These are phyloP conservation scores for Ambrosia artemisiifolia DNA, from an alignment of 129 eudicot species.

Conservation along the genomic window DNA sequence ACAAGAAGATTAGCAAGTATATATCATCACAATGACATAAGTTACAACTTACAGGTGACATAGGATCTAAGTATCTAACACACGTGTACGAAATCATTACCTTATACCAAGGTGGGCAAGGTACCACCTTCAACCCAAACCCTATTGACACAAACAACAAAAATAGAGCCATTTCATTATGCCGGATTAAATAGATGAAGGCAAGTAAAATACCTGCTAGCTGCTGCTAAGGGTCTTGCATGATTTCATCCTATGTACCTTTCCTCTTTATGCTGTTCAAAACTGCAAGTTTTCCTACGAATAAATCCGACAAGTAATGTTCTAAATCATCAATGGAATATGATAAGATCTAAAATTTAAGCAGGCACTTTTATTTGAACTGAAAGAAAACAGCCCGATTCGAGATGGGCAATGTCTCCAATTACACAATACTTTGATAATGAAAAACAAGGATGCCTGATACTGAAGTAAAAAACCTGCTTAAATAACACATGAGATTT, in stretches of 20 bases:
- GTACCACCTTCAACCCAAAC: constrained; percentile 37
- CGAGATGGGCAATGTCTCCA: too few relatives aligned
- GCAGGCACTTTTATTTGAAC: too few relatives aligned
- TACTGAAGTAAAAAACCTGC: too few relatives aligned
- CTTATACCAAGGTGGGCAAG: constrained; percentile 36
- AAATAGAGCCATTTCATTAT: constrained; percentile 31
- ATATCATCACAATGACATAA: constrained; percentile 17
- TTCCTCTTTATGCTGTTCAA: constrained; percentile 78
- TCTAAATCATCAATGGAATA: constrained; percentile 78
- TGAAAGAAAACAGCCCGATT: too few relatives aligned
- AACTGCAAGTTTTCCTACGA: constrained; percentile 75
- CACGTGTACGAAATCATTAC: constrained; percentile 64
- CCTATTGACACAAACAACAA: constrained; percentile 36
- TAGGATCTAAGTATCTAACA: constrained; percentile 43
- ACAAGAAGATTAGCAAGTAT: constrained; percentile 17
- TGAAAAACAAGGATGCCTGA: too few relatives aligned
- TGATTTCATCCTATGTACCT: constrained; percentile 48
- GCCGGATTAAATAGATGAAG: constrained; percentile 28
- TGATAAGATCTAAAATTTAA: too few relatives aligned
- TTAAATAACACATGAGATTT: too few relatives aligned
- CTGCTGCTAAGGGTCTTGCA: constrained; percentile 33
- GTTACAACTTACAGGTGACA: constrained; percentile 23
- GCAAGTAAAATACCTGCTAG: constrained; percentile 44
- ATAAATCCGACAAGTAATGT: constrained; percentile 65
- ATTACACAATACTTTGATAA: too few relatives aligned